phyloP scores from a whole-genome alignment of 257 asterid genomes.

The Handroanthus guayacan region DNA sequence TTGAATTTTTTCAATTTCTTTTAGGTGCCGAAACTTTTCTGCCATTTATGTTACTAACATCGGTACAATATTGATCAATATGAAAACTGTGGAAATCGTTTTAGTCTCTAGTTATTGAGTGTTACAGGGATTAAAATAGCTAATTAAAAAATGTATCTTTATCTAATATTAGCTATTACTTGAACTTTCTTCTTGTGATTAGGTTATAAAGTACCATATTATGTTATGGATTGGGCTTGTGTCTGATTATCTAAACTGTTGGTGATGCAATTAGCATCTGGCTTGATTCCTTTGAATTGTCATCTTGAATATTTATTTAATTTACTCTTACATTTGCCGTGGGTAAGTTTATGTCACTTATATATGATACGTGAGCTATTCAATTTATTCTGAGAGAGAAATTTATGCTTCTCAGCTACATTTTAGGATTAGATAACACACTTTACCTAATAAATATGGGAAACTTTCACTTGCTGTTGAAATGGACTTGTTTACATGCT shows the following conservation, averaged over 20 bases:
- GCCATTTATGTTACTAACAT: too few relatives aligned
- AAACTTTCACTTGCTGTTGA: neutral
- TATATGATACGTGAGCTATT: neutral
- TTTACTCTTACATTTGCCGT: too few relatives aligned
- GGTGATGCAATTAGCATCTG: neutral
- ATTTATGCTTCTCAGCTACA: neutral
- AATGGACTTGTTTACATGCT: neutral
- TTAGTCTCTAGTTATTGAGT: too few relatives aligned
- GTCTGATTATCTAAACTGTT: neutral
- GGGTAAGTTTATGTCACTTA: neutral
- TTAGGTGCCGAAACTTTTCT: neutral
- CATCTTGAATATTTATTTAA: neutral
- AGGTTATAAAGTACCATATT: neutral
- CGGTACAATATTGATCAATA: too few relatives aligned
- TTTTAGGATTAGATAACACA: neutral
- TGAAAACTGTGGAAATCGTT: too few relatives aligned
- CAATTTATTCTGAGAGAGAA: neutral
- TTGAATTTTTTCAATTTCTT: too few relatives aligned
- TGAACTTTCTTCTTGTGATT: neutral
- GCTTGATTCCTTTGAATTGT: neutral
- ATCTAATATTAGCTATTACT: neutral
- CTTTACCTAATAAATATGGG: neutral
- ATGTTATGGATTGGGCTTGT: neutral
- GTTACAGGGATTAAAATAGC: too few relatives aligned
- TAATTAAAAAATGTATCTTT: neutral